These are phyloP conservation scores for Pouteria glomerata DNA, from an alignment of 148 eudicot species.

Conservation along the genomic window DNA sequence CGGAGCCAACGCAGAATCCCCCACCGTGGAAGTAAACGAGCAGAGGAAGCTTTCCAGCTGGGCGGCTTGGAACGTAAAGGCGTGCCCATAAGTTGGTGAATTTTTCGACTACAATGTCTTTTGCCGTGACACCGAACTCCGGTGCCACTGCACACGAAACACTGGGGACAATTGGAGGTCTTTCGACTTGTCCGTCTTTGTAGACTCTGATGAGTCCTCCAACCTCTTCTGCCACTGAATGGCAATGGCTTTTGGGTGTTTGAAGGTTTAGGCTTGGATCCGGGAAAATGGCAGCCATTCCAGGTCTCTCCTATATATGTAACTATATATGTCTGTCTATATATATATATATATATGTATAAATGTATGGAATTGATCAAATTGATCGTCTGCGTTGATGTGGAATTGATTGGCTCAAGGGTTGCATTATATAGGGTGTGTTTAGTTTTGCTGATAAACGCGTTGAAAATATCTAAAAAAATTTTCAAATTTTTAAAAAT, in stretches of 20 bases:
- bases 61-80: conserved; percentile 34
- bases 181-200: conserved; percentile 45
- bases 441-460: too few relatives aligned
- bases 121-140: conserved; percentile 32
- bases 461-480: too few relatives aligned
- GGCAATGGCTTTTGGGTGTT: neutral
- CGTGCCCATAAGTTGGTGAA: conserved; percentile 51
- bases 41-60: conserved; percentile 31
- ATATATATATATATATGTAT: too few relatives aligned
- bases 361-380: too few relatives aligned
- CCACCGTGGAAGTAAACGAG: conserved; percentile 84
- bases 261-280: conserved; percentile 10
- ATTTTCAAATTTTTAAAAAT: too few relatives aligned
- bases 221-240: conserved; percentile 46
- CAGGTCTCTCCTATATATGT: too few relatives aligned
- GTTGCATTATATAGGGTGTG: too few relatives aligned
- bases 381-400: too few relatives aligned
- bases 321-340: too few relatives aligned
- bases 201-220: conserved; percentile 47
- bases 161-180: conserved; percentile 38
- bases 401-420: too few relatives aligned
- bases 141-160: conserved; percentile 30
- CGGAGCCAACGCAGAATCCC: conserved; percentile 84
- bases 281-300: conserved; percentile 9
- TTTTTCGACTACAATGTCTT: conserved; percentile 34